Percentiles rank a stretch among this genome's conserved stretches.
These are phyloP conservation scores for Penicillium parvum DNA, from an alignment of 495 filamentous ascomycete genomes.

Conservation along the genomic window DNA sequence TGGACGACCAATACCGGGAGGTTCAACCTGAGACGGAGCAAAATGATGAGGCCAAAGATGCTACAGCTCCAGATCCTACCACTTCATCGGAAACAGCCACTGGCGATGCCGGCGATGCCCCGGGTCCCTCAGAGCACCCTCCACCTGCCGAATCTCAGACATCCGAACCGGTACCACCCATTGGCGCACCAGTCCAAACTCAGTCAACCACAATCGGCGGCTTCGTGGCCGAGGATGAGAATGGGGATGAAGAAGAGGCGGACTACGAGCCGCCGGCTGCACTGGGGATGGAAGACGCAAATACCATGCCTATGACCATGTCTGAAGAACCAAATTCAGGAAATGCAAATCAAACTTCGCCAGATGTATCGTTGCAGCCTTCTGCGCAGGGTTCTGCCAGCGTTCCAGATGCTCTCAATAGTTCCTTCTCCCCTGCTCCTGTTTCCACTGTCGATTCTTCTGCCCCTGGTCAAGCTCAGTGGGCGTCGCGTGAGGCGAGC, in stretches of 20 bases:
- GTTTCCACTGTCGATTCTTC: conserved; percentile 46
- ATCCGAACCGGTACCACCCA: conserved; percentile 34
- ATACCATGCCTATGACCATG: conserved; percentile 44
- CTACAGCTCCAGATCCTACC: conserved; percentile 16
- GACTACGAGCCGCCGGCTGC: conserved; percentile 54
- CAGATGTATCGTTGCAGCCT: conserved; percentile 56
- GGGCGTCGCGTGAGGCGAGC: conserved; percentile 38
- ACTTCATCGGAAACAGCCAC: conserved; percentile 26
- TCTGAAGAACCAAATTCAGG: conserved; percentile 50
- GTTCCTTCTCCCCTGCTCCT: conserved; percentile 47
- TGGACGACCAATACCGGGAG: conserved; percentile 41
- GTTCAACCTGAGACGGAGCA: conserved; percentile 24
- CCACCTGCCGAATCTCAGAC: conserved; percentile 37
- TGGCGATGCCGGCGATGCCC: conserved; percentile 24
- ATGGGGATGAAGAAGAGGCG: conserved; percentile 48
- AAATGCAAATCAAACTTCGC: conserved; percentile 56
- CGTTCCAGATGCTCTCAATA: conserved; percentile 51
- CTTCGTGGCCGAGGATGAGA: conserved; percentile 69
- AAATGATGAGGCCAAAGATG: conserved; percentile 5
- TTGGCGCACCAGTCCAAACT: conserved; percentile 32
- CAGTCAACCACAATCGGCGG: conserved; percentile 72
- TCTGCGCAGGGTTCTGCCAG: conserved; percentile 50
- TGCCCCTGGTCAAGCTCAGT: conserved; percentile 40
- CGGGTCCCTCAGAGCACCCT: conserved; percentile 32
- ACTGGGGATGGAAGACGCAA: conserved; percentile 43